Conservation (phyloP, 306 rosid species). For the Luffa aegyptiaca region DNA sequence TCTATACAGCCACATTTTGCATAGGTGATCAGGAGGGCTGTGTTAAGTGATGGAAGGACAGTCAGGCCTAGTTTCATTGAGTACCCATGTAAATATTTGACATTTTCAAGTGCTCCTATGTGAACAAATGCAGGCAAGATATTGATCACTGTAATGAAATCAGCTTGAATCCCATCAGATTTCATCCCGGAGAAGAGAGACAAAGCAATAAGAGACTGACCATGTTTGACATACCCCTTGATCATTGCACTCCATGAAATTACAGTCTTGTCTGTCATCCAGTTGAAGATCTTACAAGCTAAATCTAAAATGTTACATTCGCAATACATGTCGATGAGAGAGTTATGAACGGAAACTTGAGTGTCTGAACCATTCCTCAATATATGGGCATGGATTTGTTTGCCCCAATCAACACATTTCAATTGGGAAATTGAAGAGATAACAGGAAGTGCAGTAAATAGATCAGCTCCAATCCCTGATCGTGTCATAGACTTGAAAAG, state of each 20-base stretch:
- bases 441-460: conserved; percentile 56
- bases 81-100: conserved; percentile 55
- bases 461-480: conserved; percentile 48
- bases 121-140: conserved; percentile 61
- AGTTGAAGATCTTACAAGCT: conserved; percentile 31
- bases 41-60: conserved; percentile 44
- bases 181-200: conserved; percentile 45
- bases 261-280: conserved; percentile 31
- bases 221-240: conserved; percentile 46
- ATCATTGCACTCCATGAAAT: conserved; percentile 79
- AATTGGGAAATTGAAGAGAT: conserved; percentile 48
- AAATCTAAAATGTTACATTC: conserved; percentile 25
- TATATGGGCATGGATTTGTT: conserved; percentile 57
- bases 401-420: conserved; percentile 36
- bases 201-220: conserved; percentile 35
- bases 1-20: conserved; percentile 77
- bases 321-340: conserved; percentile 65
- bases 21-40: conserved; percentile 56
- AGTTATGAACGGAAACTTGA: conserved; percentile 54
- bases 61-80: conserved; percentile 42
- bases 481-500: conserved; percentile 43
- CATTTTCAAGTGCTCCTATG: conserved; percentile 58
- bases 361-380: conserved; percentile 52
- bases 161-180: conserved; percentile 35
- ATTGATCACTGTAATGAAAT: conserved; percentile 47